Percentiles rank a stretch among this genome's conserved stretches.
Evolutionary conservation across 2,329 filamentous ascomycete species (phyloP).

Genomic region (Aureobasidium namibiae): DNA sequence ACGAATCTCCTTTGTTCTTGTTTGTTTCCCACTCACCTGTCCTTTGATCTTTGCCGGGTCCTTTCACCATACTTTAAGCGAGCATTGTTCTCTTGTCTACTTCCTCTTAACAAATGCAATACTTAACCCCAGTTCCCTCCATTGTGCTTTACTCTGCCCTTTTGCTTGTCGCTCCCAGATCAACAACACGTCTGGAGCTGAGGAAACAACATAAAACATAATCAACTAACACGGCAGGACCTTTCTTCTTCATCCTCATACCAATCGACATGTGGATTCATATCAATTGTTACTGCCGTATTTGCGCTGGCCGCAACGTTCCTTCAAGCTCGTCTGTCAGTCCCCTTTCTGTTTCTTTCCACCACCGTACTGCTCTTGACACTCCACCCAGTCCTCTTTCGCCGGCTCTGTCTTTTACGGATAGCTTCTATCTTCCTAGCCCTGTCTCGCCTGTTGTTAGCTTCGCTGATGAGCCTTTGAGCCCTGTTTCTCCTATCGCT

Average conservation of each 20-base stretch:
- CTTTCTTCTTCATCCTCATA: not conserved
- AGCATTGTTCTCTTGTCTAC: not conserved
- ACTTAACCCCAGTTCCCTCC: not conserved
- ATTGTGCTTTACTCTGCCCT: not conserved
- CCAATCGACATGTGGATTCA: not conserved
- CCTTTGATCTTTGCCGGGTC: too few relatives aligned
- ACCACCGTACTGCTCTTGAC: not conserved
- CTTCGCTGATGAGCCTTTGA: not conserved
- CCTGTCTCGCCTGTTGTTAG: not conserved
- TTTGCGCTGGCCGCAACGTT: constrained; percentile 7
- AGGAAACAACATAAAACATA: not conserved
- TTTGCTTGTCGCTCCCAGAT: not conserved
- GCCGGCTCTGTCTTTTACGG: not conserved
- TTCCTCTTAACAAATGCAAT: not conserved
- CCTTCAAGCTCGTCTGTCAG: not conserved
- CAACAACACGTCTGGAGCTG: not conserved
- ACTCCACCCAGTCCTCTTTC: not conserved
- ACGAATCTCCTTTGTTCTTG: not conserved
- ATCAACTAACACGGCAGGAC: not conserved
- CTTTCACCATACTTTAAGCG: not conserved
- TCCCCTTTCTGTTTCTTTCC: not conserved
- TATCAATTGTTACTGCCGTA: not conserved
- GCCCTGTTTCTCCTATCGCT: not conserved
- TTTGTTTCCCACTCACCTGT: too few relatives aligned
- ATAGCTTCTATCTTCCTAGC: not conserved